phyloP scores from a whole-genome alignment of 352 stramenopile species.

The Globisporangium iwayamae region DNA sequence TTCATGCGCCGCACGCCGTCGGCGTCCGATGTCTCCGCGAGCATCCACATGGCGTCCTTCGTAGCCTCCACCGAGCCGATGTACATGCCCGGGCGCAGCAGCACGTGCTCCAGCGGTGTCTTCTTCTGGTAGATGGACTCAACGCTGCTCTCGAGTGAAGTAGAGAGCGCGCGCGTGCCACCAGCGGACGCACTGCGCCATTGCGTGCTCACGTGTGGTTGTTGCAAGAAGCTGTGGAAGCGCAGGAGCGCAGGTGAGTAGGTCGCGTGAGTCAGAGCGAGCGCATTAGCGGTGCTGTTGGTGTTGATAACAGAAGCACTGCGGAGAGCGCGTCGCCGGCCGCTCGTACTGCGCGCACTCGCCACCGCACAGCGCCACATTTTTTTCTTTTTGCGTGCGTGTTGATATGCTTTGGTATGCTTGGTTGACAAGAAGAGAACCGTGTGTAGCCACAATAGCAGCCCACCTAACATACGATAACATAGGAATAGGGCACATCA shows the following conservation, averaged over 20 bases:
- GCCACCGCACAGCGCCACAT: conserved; percentile 12
- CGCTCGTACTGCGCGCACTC: conserved; percentile 8
- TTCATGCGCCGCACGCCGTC: conserved; percentile 48
- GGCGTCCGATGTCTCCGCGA: conserved; percentile 31
- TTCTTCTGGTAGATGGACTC: conserved; percentile 90
- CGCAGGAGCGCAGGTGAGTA: not conserved
- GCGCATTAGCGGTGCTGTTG: not conserved
- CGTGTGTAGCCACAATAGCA: too few relatives aligned
- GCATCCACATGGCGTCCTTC: conserved; percentile 80
- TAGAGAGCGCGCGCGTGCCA: conserved; percentile 17
- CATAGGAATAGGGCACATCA: too few relatives aligned
- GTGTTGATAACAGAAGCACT: not conserved
- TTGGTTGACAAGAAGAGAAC: not conserved
- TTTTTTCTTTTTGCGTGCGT: not conserved
- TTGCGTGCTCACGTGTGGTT: not conserved
- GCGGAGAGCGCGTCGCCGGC: conserved; percentile 8
- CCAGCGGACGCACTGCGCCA: not conserved
- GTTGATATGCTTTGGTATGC: not conserved
- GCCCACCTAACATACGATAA: too few relatives aligned
- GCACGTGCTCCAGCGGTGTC: conserved; percentile 86
- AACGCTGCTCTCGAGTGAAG: conserved; percentile 44
- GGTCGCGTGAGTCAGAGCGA: not conserved
- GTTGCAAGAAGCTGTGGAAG: not conserved
- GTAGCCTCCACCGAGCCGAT: conserved; percentile 84
- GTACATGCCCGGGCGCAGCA: conserved; percentile 91